Evolutionary conservation across 2,329 filamentous ascomycete genomes (phyloP).

Genomic region (Exophiala sideris): DNA sequence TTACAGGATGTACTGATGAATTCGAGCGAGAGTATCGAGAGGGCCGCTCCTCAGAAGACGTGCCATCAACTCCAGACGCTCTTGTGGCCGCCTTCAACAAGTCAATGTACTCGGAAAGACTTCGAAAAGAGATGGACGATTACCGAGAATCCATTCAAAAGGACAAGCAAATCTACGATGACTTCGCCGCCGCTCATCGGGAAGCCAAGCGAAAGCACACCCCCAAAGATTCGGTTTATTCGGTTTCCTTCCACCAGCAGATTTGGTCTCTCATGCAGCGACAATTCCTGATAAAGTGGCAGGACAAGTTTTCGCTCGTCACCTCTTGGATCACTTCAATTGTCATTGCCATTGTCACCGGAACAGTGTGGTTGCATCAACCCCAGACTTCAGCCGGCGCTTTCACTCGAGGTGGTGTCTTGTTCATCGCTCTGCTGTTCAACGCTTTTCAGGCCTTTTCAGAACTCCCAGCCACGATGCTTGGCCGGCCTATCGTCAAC

Average conservation of each 20-base stretch:
- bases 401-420: constrained; percentile 75
- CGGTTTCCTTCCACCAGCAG: constrained; percentile 77
- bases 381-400: constrained; percentile 63
- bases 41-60: constrained; percentile 63
- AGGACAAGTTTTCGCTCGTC: constrained; percentile 73
- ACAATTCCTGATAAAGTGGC: constrained; percentile 80
- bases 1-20: constrained; percentile 79
- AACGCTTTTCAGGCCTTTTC: constrained; percentile 85
- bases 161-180: constrained; percentile 66
- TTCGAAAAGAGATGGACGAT: constrained; percentile 63
- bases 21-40: constrained; percentile 74
- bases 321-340: constrained; percentile 71
- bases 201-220: constrained; percentile 77
- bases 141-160: constrained; percentile 65
- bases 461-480: constrained; percentile 72
- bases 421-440: constrained; percentile 78
- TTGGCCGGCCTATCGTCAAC: constrained; percentile 72
- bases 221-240: constrained; percentile 71
- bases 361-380: constrained; percentile 73
- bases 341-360: constrained; percentile 72
- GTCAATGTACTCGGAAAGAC: constrained; percentile 56
- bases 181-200: constrained; percentile 71
- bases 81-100: constrained; percentile 67
- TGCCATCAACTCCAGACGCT: constrained; percentile 64
- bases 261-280: constrained; percentile 79